Conservation (phyloP, 768 basidiomycete genomes). For the Mycena amicta region DNA sequence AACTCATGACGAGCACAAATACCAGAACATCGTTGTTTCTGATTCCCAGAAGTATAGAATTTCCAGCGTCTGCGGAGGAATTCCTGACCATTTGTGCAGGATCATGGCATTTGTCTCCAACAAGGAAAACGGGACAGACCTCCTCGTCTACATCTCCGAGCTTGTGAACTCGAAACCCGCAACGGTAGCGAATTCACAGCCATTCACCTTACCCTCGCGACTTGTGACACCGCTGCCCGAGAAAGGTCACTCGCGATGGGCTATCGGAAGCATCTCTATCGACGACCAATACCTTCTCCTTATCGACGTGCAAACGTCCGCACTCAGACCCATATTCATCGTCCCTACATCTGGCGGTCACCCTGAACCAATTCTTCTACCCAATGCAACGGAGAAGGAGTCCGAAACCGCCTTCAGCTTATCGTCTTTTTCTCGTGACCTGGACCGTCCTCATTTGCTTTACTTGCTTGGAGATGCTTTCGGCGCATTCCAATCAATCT, state of each 20-base stretch:
- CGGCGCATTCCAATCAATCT: slow-evolving; percentile 40
- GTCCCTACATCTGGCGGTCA: slow-evolving; percentile 35
- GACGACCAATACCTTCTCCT: slow-evolving; percentile 42
- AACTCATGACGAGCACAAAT: slow-evolving; percentile 41
- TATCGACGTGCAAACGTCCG: slow-evolving; percentile 29
- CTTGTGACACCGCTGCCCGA: slow-evolving; percentile 35
- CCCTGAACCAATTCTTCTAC: slow-evolving; percentile 36
- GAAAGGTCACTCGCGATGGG: slow-evolving; percentile 35
- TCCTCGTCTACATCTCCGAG: slow-evolving; percentile 37
- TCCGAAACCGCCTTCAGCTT: slow-evolving; percentile 24
- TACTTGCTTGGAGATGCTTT: slow-evolving; percentile 41
- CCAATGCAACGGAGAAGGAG: slow-evolving; percentile 34
- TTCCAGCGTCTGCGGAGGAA: background rate
- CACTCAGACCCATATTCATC: slow-evolving; percentile 32
- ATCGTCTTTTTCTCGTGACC: slow-evolving; percentile 35
- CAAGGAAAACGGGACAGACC: slow-evolving; percentile 42
- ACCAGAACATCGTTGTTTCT: slow-evolving; percentile 32
- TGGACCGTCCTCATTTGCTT: slow-evolving; percentile 28
- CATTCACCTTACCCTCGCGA: slow-evolving; percentile 35
- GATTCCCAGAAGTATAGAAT: slow-evolving; percentile 35
- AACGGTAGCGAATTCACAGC: slow-evolving; percentile 28
- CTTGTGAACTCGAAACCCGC: slow-evolving; percentile 35
- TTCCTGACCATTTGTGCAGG: slow-evolving; percentile 20
- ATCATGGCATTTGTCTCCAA: slow-evolving; percentile 43
- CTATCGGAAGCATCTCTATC: slow-evolving; percentile 35